Evolutionary conservation across 139 green algal genomes (phyloP).

Genomic region (Chlamydomonas schloesseri): DNA sequence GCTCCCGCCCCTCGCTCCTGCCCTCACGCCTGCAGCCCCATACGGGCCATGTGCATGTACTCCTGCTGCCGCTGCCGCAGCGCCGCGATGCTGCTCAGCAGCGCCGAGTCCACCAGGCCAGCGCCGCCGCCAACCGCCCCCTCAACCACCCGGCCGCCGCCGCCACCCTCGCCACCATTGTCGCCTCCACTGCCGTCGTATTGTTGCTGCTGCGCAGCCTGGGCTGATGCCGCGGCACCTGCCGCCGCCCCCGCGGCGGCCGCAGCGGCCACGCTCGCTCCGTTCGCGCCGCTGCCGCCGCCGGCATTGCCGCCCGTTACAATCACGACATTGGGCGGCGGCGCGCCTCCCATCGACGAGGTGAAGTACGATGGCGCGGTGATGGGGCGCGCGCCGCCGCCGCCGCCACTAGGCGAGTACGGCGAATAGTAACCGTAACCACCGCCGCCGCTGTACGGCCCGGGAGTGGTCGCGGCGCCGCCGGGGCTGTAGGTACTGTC

Average conservation of each 20-base stretch:
- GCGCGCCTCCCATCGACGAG: background rate
- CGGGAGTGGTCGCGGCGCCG: background rate
- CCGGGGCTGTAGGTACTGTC: constrained; percentile 12
- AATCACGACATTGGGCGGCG: constrained; percentile 3
- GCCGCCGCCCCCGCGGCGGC: constrained; percentile 3
- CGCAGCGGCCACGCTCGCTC: background rate
- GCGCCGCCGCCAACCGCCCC: background rate
- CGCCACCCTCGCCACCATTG: background rate
- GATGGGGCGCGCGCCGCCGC: background rate
- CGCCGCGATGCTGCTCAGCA: constrained; percentile 44
- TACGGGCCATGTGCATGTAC: constrained; percentile 46
- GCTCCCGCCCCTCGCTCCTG: no score
- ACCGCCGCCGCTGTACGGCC: background rate
- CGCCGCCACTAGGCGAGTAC: background rate
- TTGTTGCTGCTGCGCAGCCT: background rate
- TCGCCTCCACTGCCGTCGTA: background rate
- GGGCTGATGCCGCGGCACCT: background rate
- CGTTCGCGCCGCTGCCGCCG: background rate
- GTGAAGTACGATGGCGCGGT: constrained; percentile 20
- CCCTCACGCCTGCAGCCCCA: background rate
- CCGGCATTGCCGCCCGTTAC: background rate
- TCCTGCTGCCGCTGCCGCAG: constrained; percentile 50
- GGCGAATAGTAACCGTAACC: background rate
- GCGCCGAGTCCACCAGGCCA: background rate
- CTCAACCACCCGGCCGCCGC: background rate